Base-by-base conservation (phyloP, 2,329 filamentous ascomycete species). In the Didymella glomerata region DNA sequence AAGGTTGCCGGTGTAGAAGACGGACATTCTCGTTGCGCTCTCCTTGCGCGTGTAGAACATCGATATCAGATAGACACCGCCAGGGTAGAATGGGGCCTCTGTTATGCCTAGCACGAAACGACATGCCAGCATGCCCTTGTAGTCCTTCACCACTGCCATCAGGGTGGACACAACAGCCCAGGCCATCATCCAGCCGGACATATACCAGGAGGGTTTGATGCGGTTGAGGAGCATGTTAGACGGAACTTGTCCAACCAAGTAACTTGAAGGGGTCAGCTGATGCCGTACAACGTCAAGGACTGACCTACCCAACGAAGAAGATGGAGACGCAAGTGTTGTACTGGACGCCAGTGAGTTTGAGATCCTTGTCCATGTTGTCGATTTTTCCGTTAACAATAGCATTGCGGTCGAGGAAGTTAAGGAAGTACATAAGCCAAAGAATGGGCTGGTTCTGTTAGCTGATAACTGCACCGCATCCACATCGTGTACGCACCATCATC, bases 321-420 rank as follows among this genome's bases (percentile, higher is more conserved):
- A 89, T 88, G 49, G 81, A 83, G 45, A 88, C 77, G 56, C 85
- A 86, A 1, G 85, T 87, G 40, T 85, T 82, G 68, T 89, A 89
- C 71, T 89, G 77, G 2, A 80, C 81, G 61, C 84, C 75, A 47
- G 73, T 71, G 53, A 89, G 78, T 2, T 76, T 67, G 14, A 88
- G 77, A 51, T 89, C 87, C 2, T 78, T 76, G 54, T 87, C 82
- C 22, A 90, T 78, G 9, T 86, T 86, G 69, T 85, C 84, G 48
- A 90, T 78, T n/a, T 84, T 82, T 0, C 87, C 88, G 2, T 86
- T 82, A 1, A 86, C 86, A 56, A 90, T 88, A 71, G 88, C 87
- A 72, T 88, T 88, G 14, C 86, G 80, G 65, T 88, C 86, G 28
- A 88, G 80, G 41, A 75, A 76, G 42, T 76, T 77, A 42, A 77